Conservation (phyloP, 441 rosid species). For the Gossypium aridum region DNA sequence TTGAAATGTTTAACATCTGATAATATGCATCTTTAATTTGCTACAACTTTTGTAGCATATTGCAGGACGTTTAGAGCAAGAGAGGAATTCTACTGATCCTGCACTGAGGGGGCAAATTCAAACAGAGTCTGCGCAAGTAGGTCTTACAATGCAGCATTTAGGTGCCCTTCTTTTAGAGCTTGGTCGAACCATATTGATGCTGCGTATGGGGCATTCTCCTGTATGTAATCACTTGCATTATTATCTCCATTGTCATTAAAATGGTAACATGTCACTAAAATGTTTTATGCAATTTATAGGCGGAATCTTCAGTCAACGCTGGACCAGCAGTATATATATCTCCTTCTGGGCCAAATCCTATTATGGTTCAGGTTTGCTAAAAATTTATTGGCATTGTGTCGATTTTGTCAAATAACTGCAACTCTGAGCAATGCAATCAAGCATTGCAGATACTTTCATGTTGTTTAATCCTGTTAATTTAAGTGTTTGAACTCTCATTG, state of each 20-base stretch:
- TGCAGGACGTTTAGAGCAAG: conserved; percentile 78
- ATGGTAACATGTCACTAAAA: neutral
- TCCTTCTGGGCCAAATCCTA: conserved; percentile 66
- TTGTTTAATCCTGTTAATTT: neutral
- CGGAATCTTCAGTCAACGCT: conserved; percentile 63
- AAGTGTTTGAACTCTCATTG: neutral
- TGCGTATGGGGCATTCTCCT: conserved; percentile 83
- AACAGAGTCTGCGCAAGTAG: conserved; percentile 64
- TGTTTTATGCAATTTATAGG: conserved; percentile 38
- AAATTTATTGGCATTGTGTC: neutral
- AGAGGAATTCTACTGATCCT: conserved; percentile 65
- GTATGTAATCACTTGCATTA: conserved; percentile 30
- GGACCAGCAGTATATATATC: conserved; percentile 91
- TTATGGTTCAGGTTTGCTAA: conserved; percentile 79
- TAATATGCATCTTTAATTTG: conserved; percentile 34
- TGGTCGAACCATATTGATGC: conserved; percentile 77
- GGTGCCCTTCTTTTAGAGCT: conserved; percentile 94
- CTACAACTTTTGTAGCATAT: conserved; percentile 73
- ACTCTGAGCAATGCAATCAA: neutral
- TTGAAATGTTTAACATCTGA: conserved; percentile 32
- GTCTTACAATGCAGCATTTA: conserved; percentile 81
- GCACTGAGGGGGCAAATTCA: conserved; percentile 65
- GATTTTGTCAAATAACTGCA: neutral
- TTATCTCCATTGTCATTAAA: conserved; percentile 1
- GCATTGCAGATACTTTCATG: neutral